Base-by-base conservation (phyloP, 176 grass and related monocot genomes). In the Lolium multiflorum region DNA sequence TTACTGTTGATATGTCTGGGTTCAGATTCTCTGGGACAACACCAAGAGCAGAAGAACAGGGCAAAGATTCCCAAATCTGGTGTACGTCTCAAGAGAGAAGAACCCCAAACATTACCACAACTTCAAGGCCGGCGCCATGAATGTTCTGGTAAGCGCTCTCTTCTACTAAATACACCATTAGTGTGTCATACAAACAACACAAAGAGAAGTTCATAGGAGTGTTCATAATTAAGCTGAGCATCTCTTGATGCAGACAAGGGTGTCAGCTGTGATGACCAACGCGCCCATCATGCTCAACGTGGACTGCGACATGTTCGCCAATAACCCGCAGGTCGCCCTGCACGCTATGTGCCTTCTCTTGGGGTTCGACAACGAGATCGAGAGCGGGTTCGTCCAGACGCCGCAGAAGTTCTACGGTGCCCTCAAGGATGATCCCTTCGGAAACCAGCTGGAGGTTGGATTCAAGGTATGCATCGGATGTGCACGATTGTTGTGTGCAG, bases 301-400 rank as follows among this genome's bases (percentile, higher is more conserved):
- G 76, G 92, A 94, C 7, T 94, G 92, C 77, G 89, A 94, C 87
- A 94, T 94, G 92, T 94, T 91, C 18, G 83, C 65, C 0, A 94
- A 89, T 70, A 87, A 94, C 22, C 84, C 89, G 0, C 54, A 79
- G 56, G 83, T 79, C 14, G 24, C 71, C 0, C 80, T 78, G 6
- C 89, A 94, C 51, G 92, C 62, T 3, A 84, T 88, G 92, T 91
- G 92, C 64, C 69, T 91, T 6, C 80, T 94, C 1, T 47, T 94
- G 0, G 92, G 80, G 5, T 86, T 76, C 15, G 83, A 81, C 9
- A 64, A 89, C 9, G 92, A 87, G 14, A 28, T 37, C 7, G 10
- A 41, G 18, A 84, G 68, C 21, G 92, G 46, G 10, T 94, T 94
- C 71, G 89, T 48, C 2, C 92, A 94, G 77, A 55, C 38, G 0